phyloP scores from a whole-genome alignment of 768 basidiomycete genomes.

The Leccinum uliginosum region DNA sequence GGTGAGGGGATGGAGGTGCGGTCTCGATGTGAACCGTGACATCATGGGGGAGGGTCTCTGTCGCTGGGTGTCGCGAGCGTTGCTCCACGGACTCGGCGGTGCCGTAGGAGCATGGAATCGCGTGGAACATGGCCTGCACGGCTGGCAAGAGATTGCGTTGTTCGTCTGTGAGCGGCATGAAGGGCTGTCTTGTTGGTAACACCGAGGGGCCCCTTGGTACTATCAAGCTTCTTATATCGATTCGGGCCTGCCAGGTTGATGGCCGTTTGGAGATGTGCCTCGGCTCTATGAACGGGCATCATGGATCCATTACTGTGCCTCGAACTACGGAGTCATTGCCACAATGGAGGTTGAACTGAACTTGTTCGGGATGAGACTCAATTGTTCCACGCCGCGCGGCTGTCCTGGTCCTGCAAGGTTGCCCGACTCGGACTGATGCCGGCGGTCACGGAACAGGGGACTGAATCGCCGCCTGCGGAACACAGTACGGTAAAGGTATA shows the following conservation, averaged over 20 bases:
- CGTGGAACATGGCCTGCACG: not conserved
- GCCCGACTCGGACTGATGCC: too few relatives aligned
- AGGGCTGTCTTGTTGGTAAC: not conserved
- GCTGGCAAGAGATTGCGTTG: constrained; percentile 8
- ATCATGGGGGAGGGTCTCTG: constrained; percentile 7
- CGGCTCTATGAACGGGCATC: too few relatives aligned
- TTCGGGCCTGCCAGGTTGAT: not conserved
- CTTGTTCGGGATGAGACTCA: too few relatives aligned
- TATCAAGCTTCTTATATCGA: not conserved
- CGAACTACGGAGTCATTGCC: not conserved
- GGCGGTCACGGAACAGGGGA: too few relatives aligned
- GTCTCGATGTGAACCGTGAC: constrained; percentile 13
- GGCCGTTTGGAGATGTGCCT: not conserved
- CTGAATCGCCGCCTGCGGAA: too few relatives aligned
- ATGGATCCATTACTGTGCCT: too few relatives aligned
- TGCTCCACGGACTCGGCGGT: constrained; percentile 11
- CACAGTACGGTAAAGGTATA: too few relatives aligned
- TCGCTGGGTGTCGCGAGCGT: constrained; percentile 5
- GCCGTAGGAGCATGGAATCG: not conserved
- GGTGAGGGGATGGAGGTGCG: constrained; percentile 10
- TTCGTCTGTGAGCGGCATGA: constrained; percentile 14
- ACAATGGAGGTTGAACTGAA: too few relatives aligned
- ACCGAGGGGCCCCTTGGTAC: not conserved
- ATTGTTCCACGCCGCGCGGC: too few relatives aligned
- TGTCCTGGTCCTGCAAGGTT: too few relatives aligned